Evolutionary conservation across 2,329 filamentous ascomycete genomes (phyloP).

Genomic region (Parastagonospora avenae): DNA sequence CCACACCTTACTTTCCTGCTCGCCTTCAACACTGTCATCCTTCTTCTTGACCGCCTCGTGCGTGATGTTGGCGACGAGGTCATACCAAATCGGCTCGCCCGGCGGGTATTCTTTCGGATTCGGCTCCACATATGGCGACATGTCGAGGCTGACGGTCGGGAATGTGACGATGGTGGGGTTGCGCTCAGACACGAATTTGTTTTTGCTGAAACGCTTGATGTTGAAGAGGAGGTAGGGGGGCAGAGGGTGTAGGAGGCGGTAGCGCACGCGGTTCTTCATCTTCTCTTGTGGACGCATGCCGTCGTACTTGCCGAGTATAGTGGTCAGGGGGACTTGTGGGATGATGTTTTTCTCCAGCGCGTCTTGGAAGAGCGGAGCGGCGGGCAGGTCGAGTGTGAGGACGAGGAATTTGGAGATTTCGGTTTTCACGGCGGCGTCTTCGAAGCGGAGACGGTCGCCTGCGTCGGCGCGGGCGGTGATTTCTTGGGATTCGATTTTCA

Average conservation of each 20-base stretch:
- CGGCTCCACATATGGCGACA: constrained; percentile 89
- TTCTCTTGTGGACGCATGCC: constrained; percentile 86
- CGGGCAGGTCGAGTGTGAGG: constrained; percentile 88
- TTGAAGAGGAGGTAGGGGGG: constrained; percentile 92
- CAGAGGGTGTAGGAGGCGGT: constrained; percentile 85
- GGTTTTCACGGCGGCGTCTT: constrained; percentile 84
- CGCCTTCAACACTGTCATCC: constrained; percentile 85
- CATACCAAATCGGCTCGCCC: constrained; percentile 88
- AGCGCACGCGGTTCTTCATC: constrained; percentile 83
- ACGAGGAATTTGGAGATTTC: constrained; percentile 84
- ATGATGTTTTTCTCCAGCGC: constrained; percentile 95
- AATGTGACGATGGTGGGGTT: constrained; percentile 99
- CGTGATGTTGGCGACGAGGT: constrained; percentile 92
- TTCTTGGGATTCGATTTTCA: constrained; percentile 90
- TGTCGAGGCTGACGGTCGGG: constrained; percentile 81
- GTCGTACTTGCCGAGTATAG: constrained; percentile 90
- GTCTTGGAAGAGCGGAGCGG: constrained; percentile 94
- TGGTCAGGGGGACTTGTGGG: constrained; percentile 77
- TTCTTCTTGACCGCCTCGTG: constrained; percentile 79
- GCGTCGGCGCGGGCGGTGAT: constrained; percentile 91
- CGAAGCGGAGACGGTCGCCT: constrained; percentile 86
- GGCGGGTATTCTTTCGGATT: constrained; percentile 72
- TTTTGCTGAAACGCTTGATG: constrained; percentile 94
- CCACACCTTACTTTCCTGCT: constrained; percentile 92
- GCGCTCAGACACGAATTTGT: constrained; percentile 94